These are phyloP conservation scores for Sclerotinia borealis DNA, from an alignment of 2,329 filamentous ascomycete genomes.

Conservation along the genomic window DNA sequence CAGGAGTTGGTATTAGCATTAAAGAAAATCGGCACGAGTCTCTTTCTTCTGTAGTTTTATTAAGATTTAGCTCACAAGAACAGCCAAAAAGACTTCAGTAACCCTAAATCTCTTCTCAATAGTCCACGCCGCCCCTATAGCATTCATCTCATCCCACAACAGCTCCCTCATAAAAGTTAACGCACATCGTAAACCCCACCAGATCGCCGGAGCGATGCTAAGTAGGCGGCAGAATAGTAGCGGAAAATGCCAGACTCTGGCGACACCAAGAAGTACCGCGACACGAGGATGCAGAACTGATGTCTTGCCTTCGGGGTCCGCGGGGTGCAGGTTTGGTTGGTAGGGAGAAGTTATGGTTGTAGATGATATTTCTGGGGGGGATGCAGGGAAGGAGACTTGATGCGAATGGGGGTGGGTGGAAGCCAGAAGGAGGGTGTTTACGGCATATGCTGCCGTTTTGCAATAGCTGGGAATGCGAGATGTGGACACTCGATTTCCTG, in stretches of 20 bases:
- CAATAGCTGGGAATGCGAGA: constrained; percentile 18
- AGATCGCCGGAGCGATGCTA: constrained; percentile 63
- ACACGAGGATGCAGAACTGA: constrained; percentile 67
- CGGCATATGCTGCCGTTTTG: constrained; percentile 35
- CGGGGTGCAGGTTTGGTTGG: constrained; percentile 25
- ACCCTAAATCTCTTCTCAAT: constrained; percentile 48
- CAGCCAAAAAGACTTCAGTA: constrained; percentile 64
- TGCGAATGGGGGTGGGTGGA: constrained; percentile 21
- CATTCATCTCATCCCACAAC: constrained; percentile 42
- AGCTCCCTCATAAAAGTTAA: constrained; percentile 63
- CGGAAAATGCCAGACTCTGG: constrained; percentile 65
- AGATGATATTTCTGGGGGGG: constrained; percentile 8
- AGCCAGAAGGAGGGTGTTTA: constrained; percentile 30
- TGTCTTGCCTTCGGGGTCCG: constrained; percentile 22
- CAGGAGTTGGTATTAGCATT: neutral
- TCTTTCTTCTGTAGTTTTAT: neutral
- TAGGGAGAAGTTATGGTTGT: constrained; percentile 2
- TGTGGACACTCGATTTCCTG: neutral
- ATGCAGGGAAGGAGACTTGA: constrained; percentile 8
- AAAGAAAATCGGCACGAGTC: neutral
- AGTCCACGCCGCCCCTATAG: constrained; percentile 36
- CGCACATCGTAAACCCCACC: constrained; percentile 64
- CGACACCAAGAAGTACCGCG: constrained; percentile 70
- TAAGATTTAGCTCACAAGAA: constrained; percentile 57
- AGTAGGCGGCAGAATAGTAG: constrained; percentile 67